Evolutionary conservation across 345 rosid species (phyloP), one percentile per base, ranked within the genome.

Genomic region (Pseudoturritis turrita): DNA sequence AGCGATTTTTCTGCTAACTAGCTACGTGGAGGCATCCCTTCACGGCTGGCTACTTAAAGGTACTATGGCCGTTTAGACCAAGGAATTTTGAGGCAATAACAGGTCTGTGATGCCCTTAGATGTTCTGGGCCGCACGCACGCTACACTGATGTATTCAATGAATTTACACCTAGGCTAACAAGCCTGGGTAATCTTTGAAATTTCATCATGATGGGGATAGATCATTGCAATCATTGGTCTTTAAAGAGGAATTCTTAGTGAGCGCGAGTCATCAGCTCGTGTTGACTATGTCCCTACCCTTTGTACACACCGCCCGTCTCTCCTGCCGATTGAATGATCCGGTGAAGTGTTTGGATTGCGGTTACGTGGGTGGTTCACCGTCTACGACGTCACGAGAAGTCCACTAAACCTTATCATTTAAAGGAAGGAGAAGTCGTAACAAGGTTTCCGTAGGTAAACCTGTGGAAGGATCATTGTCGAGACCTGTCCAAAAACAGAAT

Each of bases 91-190:
- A 55, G 62, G 74, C 65, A 71, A 60, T 60, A 59, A 71, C 60
- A 71, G 68, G 75, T 61, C 52, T 63, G 53, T 62, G 69, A 62
- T 71, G 69, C 69, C 69, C 69, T 60, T 72, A 72, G 76, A 72
- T 62, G 76, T 72, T 62, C 44, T 62, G 62, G 70, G 76, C 76
- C 62, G 62, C 74, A 62, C 54, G 62, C 63, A 45, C 62, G 76
- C 70, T 62, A 72, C 69, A 62, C 76, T 72, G 45, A 60, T 59
- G 67, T 58, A 70, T 58, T 59, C 67, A n/a, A n/a, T n/a, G n/a
- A n/a, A n/a, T n/a, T n/a, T n/a, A n/a, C n/a, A n/a, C n/a, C n/a
- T n/a, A n/a, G n/a, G n/a, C n/a, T n/a, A n/a, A n/a, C n/a, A n/a
- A n/a, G n/a, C n/a, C n/a, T n/a, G n/a, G n/a, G n/a, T n/a, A n/a